Percentiles rank a stretch among this genome's conserved stretches.
Evolutionary conservation across 2,329 filamentous ascomycete genomes (phyloP).

Genomic region (Bertia moriformis): DNA sequence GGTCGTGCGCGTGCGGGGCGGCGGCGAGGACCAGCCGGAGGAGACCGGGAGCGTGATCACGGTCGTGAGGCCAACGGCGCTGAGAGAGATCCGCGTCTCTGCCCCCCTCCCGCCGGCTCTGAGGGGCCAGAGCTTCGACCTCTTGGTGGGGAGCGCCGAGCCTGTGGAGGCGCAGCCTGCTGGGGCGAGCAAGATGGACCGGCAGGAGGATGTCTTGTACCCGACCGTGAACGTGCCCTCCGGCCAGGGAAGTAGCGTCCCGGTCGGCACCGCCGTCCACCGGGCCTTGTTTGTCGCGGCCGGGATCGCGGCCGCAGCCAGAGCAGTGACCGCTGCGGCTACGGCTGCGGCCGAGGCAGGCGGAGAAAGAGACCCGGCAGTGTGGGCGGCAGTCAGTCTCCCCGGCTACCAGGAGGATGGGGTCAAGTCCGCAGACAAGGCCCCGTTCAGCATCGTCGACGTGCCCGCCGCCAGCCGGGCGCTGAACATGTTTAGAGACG

Average conservation of each 20-base stretch:
- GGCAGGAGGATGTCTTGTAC: slow-evolving; percentile 60
- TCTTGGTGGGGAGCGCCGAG: slow-evolving; percentile 40
- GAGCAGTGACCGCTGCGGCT: slow-evolving; percentile 27
- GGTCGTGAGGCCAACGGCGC: slow-evolving; percentile 5
- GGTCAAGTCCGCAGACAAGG: too few relatives aligned
- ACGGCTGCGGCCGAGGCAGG: slow-evolving; percentile 19
- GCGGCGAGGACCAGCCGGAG: slow-evolving; percentile 11
- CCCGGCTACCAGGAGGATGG: slow-evolving; percentile 27
- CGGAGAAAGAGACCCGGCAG: too few relatives aligned
- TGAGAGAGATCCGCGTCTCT: slow-evolving; percentile 44
- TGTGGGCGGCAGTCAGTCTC: slow-evolving; percentile 43
- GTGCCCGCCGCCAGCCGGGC: slow-evolving; percentile 45
- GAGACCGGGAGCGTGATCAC: slow-evolving; percentile 2
- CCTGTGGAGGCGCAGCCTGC: slow-evolving; percentile 27
- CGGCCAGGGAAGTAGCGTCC: slow-evolving; percentile 45
- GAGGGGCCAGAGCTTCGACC: slow-evolving; percentile 48
- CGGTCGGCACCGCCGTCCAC: slow-evolving; percentile 71
- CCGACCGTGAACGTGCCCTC: slow-evolving; percentile 60
- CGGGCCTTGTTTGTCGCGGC: slow-evolving; percentile 61
- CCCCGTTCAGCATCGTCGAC: slow-evolving; percentile 45
- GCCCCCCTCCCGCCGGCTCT: slow-evolving; percentile 40
- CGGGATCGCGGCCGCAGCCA: slow-evolving; percentile 54
- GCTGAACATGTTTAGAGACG: slow-evolving; percentile 52
- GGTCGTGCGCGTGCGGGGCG: slow-evolving; percentile 50
- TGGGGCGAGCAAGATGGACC: slow-evolving; percentile 26